Evolutionary conservation across 306 rosid species (phyloP).

Genomic region (Elaeagnus macrophylla): DNA sequence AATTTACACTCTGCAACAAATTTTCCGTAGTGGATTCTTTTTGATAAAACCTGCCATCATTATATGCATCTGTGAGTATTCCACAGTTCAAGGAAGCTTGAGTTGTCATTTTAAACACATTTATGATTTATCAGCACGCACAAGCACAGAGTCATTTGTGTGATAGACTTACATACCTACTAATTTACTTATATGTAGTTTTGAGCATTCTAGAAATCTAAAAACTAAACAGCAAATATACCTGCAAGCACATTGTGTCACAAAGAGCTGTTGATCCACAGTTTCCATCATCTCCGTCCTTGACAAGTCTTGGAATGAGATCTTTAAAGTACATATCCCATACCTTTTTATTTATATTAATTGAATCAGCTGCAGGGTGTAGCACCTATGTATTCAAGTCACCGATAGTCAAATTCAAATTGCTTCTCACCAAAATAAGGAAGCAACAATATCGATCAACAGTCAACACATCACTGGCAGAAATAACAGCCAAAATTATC

Average conservation of each 20-base stretch:
- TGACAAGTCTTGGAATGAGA: slow-evolving; percentile 64
- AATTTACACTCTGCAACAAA: slow-evolving; percentile 90
- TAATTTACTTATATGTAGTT: too few species aligned
- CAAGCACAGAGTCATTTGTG: too few species aligned
- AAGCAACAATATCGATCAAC: too few species aligned
- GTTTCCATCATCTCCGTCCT: slow-evolving; percentile 86
- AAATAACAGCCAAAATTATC: too few species aligned
- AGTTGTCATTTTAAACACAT: too few species aligned
- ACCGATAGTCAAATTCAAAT: slow-evolving; percentile 7
- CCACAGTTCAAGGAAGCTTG: too few species aligned
- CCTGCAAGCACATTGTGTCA: slow-evolving; percentile 93
- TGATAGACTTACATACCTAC: too few species aligned
- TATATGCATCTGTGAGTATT: background rate
- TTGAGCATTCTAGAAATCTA: background rate
- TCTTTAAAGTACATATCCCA: slow-evolving; percentile 81
- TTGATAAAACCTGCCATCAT: slow-evolving; percentile 61
- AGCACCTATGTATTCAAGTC: slow-evolving; percentile 52
- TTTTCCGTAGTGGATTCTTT: slow-evolving; percentile 90
- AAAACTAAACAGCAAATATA: slow-evolving; percentile 9
- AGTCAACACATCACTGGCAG: too few species aligned
- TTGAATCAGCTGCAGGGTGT: slow-evolving; percentile 60
- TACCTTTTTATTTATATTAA: slow-evolving; percentile 66
- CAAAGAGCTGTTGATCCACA: slow-evolving; percentile 82
- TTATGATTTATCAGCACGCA: too few species aligned
- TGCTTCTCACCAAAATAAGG: slow-evolving; percentile 3